phyloP scores from a whole-genome alignment of 2,329 filamentous ascomycete species.

The Colletotrichum abscissum region DNA sequence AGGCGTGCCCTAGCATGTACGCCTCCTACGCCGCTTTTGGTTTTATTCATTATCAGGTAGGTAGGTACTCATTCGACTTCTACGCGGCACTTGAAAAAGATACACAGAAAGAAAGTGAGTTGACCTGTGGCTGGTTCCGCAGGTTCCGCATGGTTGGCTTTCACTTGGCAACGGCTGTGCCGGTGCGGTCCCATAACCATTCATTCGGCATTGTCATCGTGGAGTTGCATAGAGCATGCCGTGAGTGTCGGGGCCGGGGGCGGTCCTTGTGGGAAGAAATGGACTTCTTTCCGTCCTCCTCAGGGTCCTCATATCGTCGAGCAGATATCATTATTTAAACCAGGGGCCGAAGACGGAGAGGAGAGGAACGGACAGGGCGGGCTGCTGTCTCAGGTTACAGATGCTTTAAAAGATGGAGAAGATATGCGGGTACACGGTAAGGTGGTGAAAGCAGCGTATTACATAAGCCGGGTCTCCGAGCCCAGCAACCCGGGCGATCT shows the following conservation, averaged over 20 bases:
- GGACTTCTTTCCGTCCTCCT: conserved; percentile 10
- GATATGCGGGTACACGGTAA: background rate
- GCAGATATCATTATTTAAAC: background rate
- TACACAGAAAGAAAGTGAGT: too few relatives aligned
- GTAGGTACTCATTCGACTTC: background rate
- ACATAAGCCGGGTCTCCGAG: conserved; percentile 7
- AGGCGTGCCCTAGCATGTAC: conserved; percentile 13
- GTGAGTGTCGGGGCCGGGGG: background rate
- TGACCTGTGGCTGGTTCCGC: background rate
- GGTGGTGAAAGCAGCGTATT: background rate
- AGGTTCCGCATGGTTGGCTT: background rate
- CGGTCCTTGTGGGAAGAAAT: background rate
- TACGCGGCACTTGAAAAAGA: background rate
- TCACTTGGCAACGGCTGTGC: conserved; percentile 28
- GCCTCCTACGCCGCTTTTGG: background rate
- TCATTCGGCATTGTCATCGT: background rate
- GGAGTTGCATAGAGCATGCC: background rate
- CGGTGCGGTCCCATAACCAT: background rate
- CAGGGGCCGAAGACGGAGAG: background rate
- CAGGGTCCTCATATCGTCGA: background rate
- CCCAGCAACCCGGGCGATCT: background rate
- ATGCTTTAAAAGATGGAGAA: conserved; percentile 15
- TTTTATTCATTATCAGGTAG: background rate
- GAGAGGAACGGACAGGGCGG: background rate
- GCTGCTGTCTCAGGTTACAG: conserved; percentile 25